Evolutionary conservation across 192 early-diverging fungal genomes (phyloP).

Genomic region (Entomortierella lignicola): DNA sequence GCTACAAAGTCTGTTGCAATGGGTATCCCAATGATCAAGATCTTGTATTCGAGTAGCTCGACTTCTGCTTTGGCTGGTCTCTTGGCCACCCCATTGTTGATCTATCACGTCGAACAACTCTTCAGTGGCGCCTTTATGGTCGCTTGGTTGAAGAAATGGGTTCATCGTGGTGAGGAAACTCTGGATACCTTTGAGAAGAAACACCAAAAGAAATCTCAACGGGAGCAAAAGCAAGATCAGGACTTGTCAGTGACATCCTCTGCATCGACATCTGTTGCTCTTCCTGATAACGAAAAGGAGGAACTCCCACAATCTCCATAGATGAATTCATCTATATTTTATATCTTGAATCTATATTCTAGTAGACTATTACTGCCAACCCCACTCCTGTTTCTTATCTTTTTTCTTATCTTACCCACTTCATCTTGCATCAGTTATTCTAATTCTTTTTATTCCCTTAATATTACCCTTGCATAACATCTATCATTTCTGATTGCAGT

Average conservation of each 20-base stretch:
- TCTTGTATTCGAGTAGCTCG: constrained; percentile 67
- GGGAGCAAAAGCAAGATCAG: background rate
- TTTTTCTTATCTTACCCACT: too few relatives aligned
- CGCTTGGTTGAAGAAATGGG: constrained; percentile 66
- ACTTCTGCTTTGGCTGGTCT: constrained; percentile 61
- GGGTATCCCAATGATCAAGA: constrained; percentile 80
- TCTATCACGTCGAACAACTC: constrained; percentile 80
- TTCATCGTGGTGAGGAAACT: constrained; percentile 53
- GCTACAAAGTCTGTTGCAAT: constrained; percentile 82
- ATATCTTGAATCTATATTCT: too few relatives aligned
- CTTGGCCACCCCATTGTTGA: constrained; percentile 70
- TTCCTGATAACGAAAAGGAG: too few relatives aligned
- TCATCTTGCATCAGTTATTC: too few relatives aligned
- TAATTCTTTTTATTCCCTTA: too few relatives aligned
- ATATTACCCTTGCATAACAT: too few relatives aligned
- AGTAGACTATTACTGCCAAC: too few relatives aligned
- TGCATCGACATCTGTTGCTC: too few relatives aligned
- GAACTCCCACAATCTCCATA: too few relatives aligned
- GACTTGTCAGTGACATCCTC: background rate
- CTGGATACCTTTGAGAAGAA: constrained; percentile 36
- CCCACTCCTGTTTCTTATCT: too few relatives aligned
- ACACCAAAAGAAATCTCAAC: background rate
- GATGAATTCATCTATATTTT: too few relatives aligned
- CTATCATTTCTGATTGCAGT: too few relatives aligned
- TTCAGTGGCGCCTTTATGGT: constrained; percentile 73